Base-by-base conservation (phyloP, 108 stramenopile genomes). In the Conticribra guillardii region DNA sequence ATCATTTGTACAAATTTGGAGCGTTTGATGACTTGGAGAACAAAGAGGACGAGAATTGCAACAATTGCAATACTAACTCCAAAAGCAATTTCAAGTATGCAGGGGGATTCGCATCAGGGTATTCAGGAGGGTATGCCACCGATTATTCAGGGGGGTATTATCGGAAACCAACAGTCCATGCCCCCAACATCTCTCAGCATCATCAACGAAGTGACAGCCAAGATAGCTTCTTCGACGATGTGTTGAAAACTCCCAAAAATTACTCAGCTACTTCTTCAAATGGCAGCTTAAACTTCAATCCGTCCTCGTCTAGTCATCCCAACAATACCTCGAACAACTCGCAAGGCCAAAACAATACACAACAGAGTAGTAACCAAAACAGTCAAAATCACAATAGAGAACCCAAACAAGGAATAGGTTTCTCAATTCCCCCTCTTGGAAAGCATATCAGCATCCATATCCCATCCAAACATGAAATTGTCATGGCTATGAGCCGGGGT, bases 131-230 rank as follows among this genome's bases (percentile, higher is more conserved):
- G 37, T 79, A 79, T 29, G 57, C 77, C 4, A 69, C 69, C 23
- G 49, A 79, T 65, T 61, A 47, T 22, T 70, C 69, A 2, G 77
- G 77, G 21, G 77, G 77, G 16, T 79, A 79, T 37, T 79, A 71
- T 17, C 16, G 33, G 45, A 18, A 52, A 60, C 41, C 29, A 32
- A 22, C 19, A 32, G 2, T 17, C 67, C 50, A 16, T 46, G 1
- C 18, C 56, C 4, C 34, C 55, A 45, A 2, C 75, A 49, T 29
- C 60, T 8, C 51, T 16, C 31, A 18, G 41, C 51, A 26, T 28
- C 53, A 31, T 28, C 50, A 31, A 31, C 55, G 46, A 11, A 24
- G 37, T 24, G 47, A 34, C 3, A 70, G 48, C 23, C 67, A 79
- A 28, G 77, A 79, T 49, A 60, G 58, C 15, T 66, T 71, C 41